Evolutionary conservation across 352 stramenopile species (phyloP), one percentile per base, ranked within the genome.

Genomic region (Globisporangium paroecandrum): DNA sequence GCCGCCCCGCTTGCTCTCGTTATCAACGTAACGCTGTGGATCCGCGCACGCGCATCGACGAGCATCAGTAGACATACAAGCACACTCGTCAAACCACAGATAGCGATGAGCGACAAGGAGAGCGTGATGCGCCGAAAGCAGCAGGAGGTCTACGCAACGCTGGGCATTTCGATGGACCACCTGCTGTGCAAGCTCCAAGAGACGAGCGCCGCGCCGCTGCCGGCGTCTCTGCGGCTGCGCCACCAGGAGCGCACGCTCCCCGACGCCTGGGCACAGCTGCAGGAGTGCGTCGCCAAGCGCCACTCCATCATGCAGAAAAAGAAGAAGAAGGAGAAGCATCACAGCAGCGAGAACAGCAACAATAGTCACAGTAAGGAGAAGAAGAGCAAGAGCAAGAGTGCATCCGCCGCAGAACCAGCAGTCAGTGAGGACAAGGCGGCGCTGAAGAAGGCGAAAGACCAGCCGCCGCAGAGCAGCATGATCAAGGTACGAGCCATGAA

Each of bases 161-260:
- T 89, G 61, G 71, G 83, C 63, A 36, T 80, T 51, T 71, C 73
- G 9, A 65, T 91, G 76, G 83, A 91, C 64, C 81, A 89, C 59
- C 74, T 63, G 66, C 71, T 87, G 34, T 36, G 75, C 64, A 70
- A 73, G 34, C 72, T 78, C 55, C 47, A 79, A 41, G 25, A 64
- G 54, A 27, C 71, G 3, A 72, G 59, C 41, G 49, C 41, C 15
- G 32, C 65, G 27, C 62, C 68, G 29, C 62, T 83, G 46, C 74
- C 79, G 0, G 9, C 62, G 12, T 41, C 62, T 8, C 36, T 74
- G 43, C n/a, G 22, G 20, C 20, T 76, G 20, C 34, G 51, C 15
- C 55, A 51, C 41, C 36, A 56, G 24, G 60, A 62, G 47, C n/a
- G 13, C 32, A 20, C 61, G 56, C 63, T 73, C 1, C 58, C 70